Conservation (phyloP, 148 eudicot species). For the Rhododendron henanense region DNA sequence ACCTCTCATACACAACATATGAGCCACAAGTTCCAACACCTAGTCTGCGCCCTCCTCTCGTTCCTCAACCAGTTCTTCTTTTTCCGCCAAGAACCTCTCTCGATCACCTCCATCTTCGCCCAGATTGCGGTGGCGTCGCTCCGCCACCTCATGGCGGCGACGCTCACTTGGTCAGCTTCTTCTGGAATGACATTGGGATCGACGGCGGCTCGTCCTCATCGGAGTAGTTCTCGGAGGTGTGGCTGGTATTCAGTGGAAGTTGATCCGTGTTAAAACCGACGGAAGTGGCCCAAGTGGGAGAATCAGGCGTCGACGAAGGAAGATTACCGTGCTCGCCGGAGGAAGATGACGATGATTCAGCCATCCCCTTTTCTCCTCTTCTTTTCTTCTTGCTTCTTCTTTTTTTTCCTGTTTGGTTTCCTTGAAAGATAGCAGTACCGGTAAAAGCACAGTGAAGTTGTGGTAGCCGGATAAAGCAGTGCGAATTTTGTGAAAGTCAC, state of each 20-base stretch:
- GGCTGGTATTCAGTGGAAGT: conserved; percentile 75
- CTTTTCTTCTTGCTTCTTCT: conserved; percentile 15
- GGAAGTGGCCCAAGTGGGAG: conserved; percentile 77
- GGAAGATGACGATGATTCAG: conserved; percentile 23
- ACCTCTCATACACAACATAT: no score
- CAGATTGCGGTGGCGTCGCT: no score
- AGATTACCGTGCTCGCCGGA: conserved; percentile 19
- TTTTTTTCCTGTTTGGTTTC: neutral
- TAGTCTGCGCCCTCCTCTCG: no score
- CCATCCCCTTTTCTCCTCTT: neutral
- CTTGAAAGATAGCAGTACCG: neutral
- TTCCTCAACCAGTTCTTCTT: no score
- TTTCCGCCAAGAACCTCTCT: no score
- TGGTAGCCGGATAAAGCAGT: no score
- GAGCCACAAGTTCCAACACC: no score
- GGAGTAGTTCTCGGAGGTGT: conserved; percentile 45
- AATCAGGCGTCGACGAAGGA: conserved; percentile 68
- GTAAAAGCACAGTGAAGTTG: no score
- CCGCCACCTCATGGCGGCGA: no score
- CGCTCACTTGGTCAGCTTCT: conserved; percentile 38
- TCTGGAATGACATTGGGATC: conserved; percentile 61
- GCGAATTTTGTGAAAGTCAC: no score
- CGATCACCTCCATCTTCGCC: no score
- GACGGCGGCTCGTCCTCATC: conserved; percentile 74
- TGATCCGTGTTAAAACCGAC: conserved; percentile 86